Evolutionary conservation across 768 basidiomycete species (phyloP), one percentile per base, ranked within the genome.

Genomic region (Kwoniella newhampshirensis): DNA sequence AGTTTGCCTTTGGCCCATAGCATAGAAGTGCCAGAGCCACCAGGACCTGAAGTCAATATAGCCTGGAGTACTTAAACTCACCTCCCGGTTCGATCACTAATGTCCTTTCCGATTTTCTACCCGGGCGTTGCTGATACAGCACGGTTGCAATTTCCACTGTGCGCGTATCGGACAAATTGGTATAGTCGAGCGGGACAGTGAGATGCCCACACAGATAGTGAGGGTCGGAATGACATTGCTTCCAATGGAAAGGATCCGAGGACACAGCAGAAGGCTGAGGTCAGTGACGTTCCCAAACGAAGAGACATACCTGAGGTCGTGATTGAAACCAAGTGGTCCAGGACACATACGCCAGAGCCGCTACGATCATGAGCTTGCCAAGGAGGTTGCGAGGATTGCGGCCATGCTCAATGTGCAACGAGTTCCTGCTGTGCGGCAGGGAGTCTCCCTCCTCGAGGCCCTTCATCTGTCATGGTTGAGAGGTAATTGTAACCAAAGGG

Each of bases 21-120:
- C 57, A 42, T 40, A 13, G 35, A 13, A 11, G 59, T 61, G 5
- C 59, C 59, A 15, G 46, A 49, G 15, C 59, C 59, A 4, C 59
- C 59, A 3, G 59, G 59, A 20, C 51, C 51, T 52, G 25, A 15
- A 4, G n/a, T 18, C 13, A 23, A 11, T 17, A 8, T 21, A 4
- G 11, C 6, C 37, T 21, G 11, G 4, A 4, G 8, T 12, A 7
- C 4, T 4, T 12, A 6, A 11, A 25, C 51, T 52, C 35, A 37
- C 59, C 59, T 37, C 59, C 59, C 8, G 59, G 59, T 28, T 61
- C 52, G 48, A 61, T 36, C 18, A 61, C 47, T n/a, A 61, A 54
- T 15, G 59, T 56, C 30, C 46, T 40, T 6, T 36, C 30, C 8
- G 45, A 39, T n/a, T 55, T 47, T 11, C 35, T 15, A 12, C 51